Conservation (phyloP, 2,329 filamentous ascomycete genomes). For the Penicillium sp. region DNA sequence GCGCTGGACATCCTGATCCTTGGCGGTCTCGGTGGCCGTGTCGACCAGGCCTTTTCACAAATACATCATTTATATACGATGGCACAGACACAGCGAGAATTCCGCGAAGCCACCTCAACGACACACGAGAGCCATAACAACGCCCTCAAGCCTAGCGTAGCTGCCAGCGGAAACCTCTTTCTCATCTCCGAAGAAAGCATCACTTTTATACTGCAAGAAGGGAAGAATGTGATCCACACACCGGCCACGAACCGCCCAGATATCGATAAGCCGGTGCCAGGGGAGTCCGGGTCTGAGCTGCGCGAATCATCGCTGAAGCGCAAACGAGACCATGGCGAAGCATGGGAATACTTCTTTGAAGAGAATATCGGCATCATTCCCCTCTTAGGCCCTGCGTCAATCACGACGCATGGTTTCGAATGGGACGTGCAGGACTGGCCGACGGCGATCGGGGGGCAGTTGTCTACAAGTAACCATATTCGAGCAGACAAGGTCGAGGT, state of each 20-base stretch:
- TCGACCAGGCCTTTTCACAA: constrained; percentile 88
- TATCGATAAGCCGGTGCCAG: background rate
- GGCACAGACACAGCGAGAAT: constrained; percentile 35
- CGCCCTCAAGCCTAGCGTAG: background rate
- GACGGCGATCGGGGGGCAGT: constrained; percentile 68
- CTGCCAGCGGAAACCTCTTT: constrained; percentile 67
- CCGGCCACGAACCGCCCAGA: constrained; percentile 41
- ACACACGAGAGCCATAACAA: background rate
- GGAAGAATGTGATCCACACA: constrained; percentile 66
- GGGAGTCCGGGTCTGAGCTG: background rate
- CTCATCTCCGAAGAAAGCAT: constrained; percentile 78
- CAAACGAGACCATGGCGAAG: constrained; percentile 11
- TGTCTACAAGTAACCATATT: constrained; percentile 81
- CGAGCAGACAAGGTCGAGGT: constrained; percentile 60
- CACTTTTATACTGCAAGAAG: constrained; percentile 72
- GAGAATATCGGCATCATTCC: constrained; percentile 85
- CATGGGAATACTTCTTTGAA: constrained; percentile 55
- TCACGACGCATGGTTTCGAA: constrained; percentile 76
- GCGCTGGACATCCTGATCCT: constrained; percentile 69
- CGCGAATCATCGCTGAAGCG: constrained; percentile 8
- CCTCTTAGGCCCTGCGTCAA: constrained; percentile 70
- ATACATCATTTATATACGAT: constrained; percentile 74
- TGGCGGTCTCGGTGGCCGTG: constrained; percentile 81
- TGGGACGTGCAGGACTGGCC: constrained; percentile 87
- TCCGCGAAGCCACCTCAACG: constrained; percentile 4